These are phyloP conservation scores for Solanum phureja DNA, from an alignment of 257 asterid genomes.

Conservation along the genomic window DNA sequence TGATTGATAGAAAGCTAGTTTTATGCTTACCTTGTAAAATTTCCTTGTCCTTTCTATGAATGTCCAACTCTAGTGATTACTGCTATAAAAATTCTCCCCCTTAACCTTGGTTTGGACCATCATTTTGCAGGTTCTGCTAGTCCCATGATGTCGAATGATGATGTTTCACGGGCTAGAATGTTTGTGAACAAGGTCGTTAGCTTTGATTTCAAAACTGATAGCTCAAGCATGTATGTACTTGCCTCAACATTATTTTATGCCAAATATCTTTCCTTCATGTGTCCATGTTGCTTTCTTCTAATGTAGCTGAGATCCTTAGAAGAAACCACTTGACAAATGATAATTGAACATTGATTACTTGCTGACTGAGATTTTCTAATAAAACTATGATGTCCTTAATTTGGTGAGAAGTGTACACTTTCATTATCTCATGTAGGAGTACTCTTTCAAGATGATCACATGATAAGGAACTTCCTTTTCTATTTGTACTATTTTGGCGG, in stretches of 20 bases:
- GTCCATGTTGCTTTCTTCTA: background rate
- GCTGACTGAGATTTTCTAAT: background rate
- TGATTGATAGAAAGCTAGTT: background rate
- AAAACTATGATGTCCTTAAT: background rate
- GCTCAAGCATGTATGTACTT: slow-evolving; percentile 67
- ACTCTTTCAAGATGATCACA: background rate
- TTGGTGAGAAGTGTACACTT: background rate
- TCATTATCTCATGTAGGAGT: background rate
- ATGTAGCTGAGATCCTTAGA: background rate
- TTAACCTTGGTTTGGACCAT: slow-evolving; percentile 4
- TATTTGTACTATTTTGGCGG: background rate
- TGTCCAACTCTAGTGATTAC: background rate
- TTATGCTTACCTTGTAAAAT: background rate
- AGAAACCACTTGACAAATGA: background rate
- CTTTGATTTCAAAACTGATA: slow-evolving; percentile 25
- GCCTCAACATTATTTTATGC: background rate
- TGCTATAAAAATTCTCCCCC: background rate
- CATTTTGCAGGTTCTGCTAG: slow-evolving; percentile 74
- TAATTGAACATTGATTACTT: background rate
- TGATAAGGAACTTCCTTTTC: background rate
- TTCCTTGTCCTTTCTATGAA: background rate
- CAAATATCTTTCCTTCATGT: background rate
- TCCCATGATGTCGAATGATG: slow-evolving; percentile 71
- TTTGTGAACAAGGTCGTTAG: slow-evolving; percentile 51
- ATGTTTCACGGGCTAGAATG: slow-evolving; percentile 58